These are phyloP conservation scores for Rosellinia necatrix DNA, from an alignment of 2,329 filamentous ascomycete species.

Conservation along the genomic window DNA sequence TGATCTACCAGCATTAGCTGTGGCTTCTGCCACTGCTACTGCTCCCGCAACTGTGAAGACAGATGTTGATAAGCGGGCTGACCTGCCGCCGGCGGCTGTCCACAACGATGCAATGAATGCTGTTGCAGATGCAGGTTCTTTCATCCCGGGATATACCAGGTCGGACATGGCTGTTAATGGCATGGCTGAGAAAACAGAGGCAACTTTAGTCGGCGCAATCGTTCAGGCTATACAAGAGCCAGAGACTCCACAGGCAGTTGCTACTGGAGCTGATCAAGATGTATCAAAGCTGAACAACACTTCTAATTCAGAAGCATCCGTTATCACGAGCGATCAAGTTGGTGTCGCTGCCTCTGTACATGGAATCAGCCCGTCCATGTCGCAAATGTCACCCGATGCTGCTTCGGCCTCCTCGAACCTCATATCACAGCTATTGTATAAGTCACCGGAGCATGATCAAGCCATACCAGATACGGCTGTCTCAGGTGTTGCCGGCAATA, in stretches of 20 bases:
- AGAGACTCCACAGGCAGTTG: constrained; percentile 51
- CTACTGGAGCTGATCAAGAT: constrained; percentile 43
- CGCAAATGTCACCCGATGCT: constrained; percentile 34
- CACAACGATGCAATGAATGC: constrained; percentile 4
- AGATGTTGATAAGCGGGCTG: constrained; percentile 12
- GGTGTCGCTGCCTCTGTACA: constrained; percentile 24
- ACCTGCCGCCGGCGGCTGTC: not conserved
- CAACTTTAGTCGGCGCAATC: constrained; percentile 42
- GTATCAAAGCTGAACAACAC: constrained; percentile 47
- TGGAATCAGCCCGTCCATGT: constrained; percentile 23
- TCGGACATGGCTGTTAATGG: constrained; percentile 32
- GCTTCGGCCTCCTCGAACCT: constrained; percentile 35
- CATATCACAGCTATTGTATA: constrained; percentile 32
- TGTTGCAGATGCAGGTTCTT: not conserved
- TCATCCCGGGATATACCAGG: constrained; percentile 1
- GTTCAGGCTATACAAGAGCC: constrained; percentile 58
- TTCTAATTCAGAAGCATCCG: constrained; percentile 28
- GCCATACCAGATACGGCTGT: constrained; percentile 11
- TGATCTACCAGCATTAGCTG: constrained; percentile 33
- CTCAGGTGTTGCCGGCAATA: constrained; percentile 7
- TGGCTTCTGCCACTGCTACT: constrained; percentile 8
- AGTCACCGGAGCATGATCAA: constrained; percentile 30
- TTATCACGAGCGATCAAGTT: constrained; percentile 25
- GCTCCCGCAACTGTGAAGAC: not conserved
- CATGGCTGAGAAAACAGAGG: constrained; percentile 20